Percentiles rank a stretch among this genome's conserved stretches.
These are phyloP conservation scores for Antitrichia curtipendula DNA, from an alignment of 225 moss, liverwort and hornwort genomes.

Conservation along the genomic window DNA sequence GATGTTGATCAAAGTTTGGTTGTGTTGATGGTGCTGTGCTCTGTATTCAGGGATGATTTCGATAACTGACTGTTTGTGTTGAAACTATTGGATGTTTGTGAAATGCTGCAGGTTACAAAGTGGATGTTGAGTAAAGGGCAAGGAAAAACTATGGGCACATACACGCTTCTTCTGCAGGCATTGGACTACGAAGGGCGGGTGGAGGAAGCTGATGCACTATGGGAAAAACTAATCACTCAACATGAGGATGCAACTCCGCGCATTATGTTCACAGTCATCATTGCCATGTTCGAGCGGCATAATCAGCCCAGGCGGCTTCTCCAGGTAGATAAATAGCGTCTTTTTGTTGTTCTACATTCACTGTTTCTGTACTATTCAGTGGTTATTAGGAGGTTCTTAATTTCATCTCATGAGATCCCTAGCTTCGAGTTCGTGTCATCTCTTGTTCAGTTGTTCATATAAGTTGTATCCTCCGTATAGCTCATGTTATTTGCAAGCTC, in stretches of 20 bases:
- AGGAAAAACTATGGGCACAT: slow-evolving; percentile 76
- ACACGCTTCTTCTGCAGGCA: slow-evolving; percentile 59
- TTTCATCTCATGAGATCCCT: background rate
- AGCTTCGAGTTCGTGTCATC: background rate
- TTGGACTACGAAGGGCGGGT: slow-evolving; percentile 75
- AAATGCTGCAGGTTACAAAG: slow-evolving; percentile 56
- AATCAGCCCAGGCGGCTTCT: slow-evolving; percentile 62
- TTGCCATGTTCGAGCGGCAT: slow-evolving; percentile 80
- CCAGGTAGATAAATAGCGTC: slow-evolving; percentile 27
- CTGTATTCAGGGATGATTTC: background rate
- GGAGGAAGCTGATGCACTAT: slow-evolving; percentile 82
- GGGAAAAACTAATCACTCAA: slow-evolving; percentile 58
- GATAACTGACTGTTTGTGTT: background rate
- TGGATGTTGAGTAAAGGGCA: slow-evolving; percentile 99
- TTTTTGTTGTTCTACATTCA: background rate
- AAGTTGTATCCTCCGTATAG: background rate
- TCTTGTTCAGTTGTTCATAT: background rate
- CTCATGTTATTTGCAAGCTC: background rate
- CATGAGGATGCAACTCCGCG: slow-evolving; percentile 74
- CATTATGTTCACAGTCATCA: slow-evolving; percentile 60
- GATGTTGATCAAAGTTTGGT: background rate
- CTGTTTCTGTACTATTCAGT: background rate
- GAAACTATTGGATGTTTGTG: background rate
- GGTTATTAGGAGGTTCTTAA: background rate
- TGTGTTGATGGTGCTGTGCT: background rate